phyloP scores from a whole-genome alignment of 1,139 yeast genomes.

The Lodderomyces pseudojiufengensis region DNA sequence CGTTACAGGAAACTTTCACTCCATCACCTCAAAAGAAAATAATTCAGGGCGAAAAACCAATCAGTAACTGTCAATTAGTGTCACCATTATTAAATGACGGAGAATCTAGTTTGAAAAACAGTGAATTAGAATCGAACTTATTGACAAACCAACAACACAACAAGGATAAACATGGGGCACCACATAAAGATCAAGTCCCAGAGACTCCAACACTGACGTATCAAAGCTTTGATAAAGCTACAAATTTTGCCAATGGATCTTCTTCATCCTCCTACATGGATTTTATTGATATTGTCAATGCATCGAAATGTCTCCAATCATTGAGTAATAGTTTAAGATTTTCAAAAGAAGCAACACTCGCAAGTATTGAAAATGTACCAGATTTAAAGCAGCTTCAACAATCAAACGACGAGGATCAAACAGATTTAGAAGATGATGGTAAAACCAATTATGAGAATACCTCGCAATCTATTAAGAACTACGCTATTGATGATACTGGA shows the following conservation, averaged over 20 bases:
- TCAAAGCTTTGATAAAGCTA: no score
- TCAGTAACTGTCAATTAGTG: no score
- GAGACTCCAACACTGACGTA: background rate
- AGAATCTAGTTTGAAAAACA: background rate
- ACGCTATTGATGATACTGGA: slow-evolving; percentile 14
- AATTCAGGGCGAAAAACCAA: no score
- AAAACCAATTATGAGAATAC: background rate
- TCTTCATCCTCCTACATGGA: slow-evolving; percentile 15
- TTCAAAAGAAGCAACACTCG: no score
- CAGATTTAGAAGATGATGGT: slow-evolving; percentile 4
- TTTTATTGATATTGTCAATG: slow-evolving; percentile 36
- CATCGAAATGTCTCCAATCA: slow-evolving; percentile 39
- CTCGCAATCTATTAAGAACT: background rate
- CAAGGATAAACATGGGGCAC: no score
- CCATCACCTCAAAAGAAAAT: slow-evolving; percentile 3
- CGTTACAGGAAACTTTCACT: slow-evolving; percentile 8
- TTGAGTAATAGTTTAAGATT: no score
- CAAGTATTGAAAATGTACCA: slow-evolving; percentile 1
- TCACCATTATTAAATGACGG: no score
- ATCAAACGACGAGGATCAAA: slow-evolving; percentile 7
- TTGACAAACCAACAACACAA: no score
- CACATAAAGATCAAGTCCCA: background rate
- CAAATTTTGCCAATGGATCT: no score
- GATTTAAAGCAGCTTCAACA: background rate
- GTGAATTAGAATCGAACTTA: no score